Evolutionary conservation across 805 yeast genomes (phyloP).

Genomic region (Candida boidinii): DNA sequence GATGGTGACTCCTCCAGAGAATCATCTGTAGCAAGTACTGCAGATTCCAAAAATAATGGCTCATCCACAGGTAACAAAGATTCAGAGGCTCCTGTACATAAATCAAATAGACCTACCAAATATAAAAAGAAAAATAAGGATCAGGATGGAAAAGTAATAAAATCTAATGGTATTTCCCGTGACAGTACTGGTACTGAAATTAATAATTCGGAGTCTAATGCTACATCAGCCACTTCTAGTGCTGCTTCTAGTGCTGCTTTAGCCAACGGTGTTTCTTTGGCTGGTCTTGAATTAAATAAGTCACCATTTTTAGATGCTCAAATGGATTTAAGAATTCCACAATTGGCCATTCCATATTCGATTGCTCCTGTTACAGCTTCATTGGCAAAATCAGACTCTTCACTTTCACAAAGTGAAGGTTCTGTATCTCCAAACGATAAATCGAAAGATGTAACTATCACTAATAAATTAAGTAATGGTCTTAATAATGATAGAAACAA

Average conservation of each 20-base stretch:
- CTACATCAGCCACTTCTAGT: background rate
- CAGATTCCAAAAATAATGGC: background rate
- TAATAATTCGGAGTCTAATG: conserved; percentile 2
- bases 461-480: too few relatives aligned
- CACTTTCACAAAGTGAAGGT: background rate
- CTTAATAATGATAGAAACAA: too few relatives aligned
- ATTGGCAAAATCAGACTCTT: conserved; percentile 11
- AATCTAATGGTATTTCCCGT: background rate
- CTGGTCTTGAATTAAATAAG: conserved; percentile 18
- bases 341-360: conserved; percentile 54
- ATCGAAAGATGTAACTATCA: too few relatives aligned
- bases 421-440: background rate
- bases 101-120: conserved; percentile 4
- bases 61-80: background rate
- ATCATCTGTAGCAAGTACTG: too few relatives aligned
- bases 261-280: conserved; percentile 16
- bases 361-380: conserved; percentile 77
- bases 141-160: conserved; percentile 4
- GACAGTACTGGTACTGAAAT: background rate
- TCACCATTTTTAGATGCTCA: conserved; percentile 23
- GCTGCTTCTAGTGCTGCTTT: conserved; percentile 7
- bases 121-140: conserved; percentile 6
- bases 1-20: conserved; percentile 8
- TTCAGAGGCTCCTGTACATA: too few relatives aligned
- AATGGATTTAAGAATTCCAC: conserved; percentile 24